These are phyloP conservation scores for Dactylellina haptotyla DNA, from an alignment of 2,329 filamentous ascomycete genomes.

Conservation along the genomic window DNA sequence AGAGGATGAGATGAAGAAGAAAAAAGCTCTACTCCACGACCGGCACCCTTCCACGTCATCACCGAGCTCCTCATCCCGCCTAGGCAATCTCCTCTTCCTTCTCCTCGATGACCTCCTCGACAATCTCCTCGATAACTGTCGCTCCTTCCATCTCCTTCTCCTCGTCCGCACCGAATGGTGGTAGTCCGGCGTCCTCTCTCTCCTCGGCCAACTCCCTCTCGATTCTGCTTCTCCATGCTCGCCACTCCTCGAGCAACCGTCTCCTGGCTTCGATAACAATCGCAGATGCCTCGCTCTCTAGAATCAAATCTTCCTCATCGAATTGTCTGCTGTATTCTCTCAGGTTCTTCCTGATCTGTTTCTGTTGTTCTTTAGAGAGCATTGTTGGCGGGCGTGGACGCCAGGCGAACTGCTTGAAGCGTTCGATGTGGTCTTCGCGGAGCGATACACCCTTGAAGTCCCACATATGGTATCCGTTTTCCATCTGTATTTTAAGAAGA, in stretches of 20 bases:
- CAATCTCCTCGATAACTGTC: conserved; percentile 84
- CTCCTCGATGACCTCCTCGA: conserved; percentile 71
- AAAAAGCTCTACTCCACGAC: conserved; percentile 5
- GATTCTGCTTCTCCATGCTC: conserved; percentile 79
- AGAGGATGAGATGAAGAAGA: conserved; percentile 9
- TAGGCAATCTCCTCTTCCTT: conserved; percentile 81
- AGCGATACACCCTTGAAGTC: conserved; percentile 92
- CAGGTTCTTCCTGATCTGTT: conserved; percentile 96
- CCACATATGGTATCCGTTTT: conserved; percentile 98
- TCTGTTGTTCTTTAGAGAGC: conserved; percentile 95
- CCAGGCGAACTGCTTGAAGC: conserved; percentile 98
- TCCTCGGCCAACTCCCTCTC: conserved; percentile 78
- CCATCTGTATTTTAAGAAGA: conserved; percentile 73
- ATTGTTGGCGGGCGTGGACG: conserved; percentile 90
- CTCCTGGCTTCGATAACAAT: conserved; percentile 84
- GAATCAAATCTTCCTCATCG: conserved; percentile 92
- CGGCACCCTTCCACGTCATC: neutral
- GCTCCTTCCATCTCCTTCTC: conserved; percentile 71
- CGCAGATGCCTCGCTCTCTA: conserved; percentile 90
- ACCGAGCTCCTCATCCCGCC: neutral
- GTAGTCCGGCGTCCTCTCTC: conserved; percentile 73
- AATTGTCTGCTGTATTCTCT: conserved; percentile 95
- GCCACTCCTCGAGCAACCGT: conserved; percentile 85
- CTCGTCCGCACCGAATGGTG: conserved; percentile 71
- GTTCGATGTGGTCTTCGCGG: conserved; percentile 89